These are phyloP conservation scores for Wakefieldia striispora DNA, from an alignment of 768 basidiomycete genomes.

Conservation along the genomic window DNA sequence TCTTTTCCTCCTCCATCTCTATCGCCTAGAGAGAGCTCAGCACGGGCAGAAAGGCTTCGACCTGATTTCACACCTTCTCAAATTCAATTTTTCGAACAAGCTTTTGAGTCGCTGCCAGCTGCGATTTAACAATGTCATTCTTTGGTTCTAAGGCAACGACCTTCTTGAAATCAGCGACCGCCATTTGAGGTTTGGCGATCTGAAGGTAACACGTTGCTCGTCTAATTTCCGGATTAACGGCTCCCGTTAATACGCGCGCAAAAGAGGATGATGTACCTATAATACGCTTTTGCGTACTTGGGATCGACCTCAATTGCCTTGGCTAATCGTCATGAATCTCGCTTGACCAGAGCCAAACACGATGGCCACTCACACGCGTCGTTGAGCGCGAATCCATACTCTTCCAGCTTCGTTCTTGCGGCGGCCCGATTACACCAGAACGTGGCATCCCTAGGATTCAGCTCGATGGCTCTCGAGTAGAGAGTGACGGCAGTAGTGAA, in stretches of 20 bases:
- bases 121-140: slow-evolving; percentile 75
- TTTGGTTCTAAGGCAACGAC: slow-evolving; percentile 81
- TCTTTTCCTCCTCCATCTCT: slow-evolving; percentile 86
- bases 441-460: slow-evolving; percentile 85
- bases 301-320: slow-evolving; percentile 87
- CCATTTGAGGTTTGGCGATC: slow-evolving; percentile 81
- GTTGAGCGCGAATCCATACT: slow-evolving; percentile 87
- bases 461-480: slow-evolving; percentile 82
- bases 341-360: slow-evolving; percentile 6
- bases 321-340: slow-evolving; percentile 41
- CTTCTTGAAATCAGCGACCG: slow-evolving; percentile 85
- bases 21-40: slow-evolving; percentile 61
- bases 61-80: slow-evolving; percentile 62
- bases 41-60: background rate
- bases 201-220: slow-evolving; percentile 91
- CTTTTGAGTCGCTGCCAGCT: slow-evolving; percentile 88
- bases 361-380: slow-evolving; percentile 70
- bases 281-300: slow-evolving; percentile 88
- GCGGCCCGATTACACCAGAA: slow-evolving; percentile 95
- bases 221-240: slow-evolving; percentile 36
- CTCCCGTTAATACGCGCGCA: background rate
- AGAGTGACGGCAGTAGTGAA: slow-evolving; percentile 74
- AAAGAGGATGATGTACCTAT: slow-evolving; percentile 49
- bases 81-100: slow-evolving; percentile 87
- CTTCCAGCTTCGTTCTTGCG: slow-evolving; percentile 87